These are phyloP conservation scores for Carpinus viminea DNA, from an alignment of 306 rosid species.

Conservation along the genomic window DNA sequence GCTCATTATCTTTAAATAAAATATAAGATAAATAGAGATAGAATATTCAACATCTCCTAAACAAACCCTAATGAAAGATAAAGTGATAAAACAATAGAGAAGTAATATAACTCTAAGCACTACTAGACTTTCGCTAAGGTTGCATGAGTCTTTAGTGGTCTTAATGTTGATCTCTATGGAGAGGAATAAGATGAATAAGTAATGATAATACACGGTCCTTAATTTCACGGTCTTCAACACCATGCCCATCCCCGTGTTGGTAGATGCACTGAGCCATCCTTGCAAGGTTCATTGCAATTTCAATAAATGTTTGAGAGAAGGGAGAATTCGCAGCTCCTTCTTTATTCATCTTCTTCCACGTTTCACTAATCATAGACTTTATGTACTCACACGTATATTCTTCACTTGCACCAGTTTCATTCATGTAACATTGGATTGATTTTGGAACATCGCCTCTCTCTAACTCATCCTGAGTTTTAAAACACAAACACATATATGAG, in stretches of 20 bases:
- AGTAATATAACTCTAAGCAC: background rate
- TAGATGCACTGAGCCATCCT: slow-evolving; percentile 27
- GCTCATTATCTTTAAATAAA: too few relatives aligned
- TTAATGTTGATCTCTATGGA: background rate
- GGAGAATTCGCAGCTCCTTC: background rate
- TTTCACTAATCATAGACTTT: slow-evolving; percentile 4
- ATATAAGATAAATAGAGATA: too few relatives aligned
- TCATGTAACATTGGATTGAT: slow-evolving; percentile 42
- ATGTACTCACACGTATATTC: slow-evolving; percentile 21
- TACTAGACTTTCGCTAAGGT: too few relatives aligned
- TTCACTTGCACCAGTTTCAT: slow-evolving; percentile 28
- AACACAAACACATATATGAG: background rate
- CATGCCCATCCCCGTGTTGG: slow-evolving; percentile 9
- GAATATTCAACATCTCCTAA: too few relatives aligned
- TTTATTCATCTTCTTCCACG: slow-evolving; percentile 31
- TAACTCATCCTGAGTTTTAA: slow-evolving; percentile 13
- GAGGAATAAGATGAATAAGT: background rate
- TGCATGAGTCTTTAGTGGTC: background rate
- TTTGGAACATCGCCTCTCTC: slow-evolving; percentile 30
- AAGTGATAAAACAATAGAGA: too few relatives aligned
- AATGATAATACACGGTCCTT: background rate
- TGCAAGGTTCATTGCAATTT: background rate
- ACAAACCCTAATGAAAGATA: too few relatives aligned
- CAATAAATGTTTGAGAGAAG: slow-evolving; percentile 12
- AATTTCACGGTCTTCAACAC: background rate